These are phyloP conservation scores for Teunomyces atbi DNA, from an alignment of 805 yeast species.

Conservation along the genomic window DNA sequence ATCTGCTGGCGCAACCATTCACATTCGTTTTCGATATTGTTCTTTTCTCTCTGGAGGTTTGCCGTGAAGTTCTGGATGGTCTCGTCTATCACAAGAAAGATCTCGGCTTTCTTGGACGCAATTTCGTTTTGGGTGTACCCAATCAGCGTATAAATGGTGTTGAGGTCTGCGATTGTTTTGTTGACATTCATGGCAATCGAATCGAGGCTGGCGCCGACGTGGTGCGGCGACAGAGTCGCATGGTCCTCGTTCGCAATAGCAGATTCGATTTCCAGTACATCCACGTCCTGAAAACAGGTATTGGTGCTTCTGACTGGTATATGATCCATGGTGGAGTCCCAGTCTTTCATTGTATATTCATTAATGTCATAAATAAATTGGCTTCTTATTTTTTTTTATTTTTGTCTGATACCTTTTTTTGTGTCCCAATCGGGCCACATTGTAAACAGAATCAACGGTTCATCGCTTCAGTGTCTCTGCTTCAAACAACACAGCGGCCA, in stretches of 20 bases:
- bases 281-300: background rate
- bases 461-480: background rate
- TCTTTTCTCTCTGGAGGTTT: constrained; percentile 35
- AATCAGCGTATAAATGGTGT: constrained; percentile 47
- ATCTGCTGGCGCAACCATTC: constrained; percentile 47
- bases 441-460: background rate
- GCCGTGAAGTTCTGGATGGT: constrained; percentile 43
- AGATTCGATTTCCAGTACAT: constrained; percentile 9
- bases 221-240: constrained; percentile 1
- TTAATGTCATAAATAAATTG: background rate
- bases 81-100: constrained; percentile 49
- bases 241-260: constrained; percentile 4
- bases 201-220: constrained; percentile 19
- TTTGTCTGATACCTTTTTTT: constrained; percentile 3
- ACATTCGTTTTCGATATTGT: constrained; percentile 40
- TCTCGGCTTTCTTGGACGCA: constrained; percentile 45
- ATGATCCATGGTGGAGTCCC: background rate
- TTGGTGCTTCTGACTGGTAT: background rate
- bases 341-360: constrained; percentile 4
- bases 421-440: background rate
- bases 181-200: constrained; percentile 33
- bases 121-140: constrained; percentile 56
- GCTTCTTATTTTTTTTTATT: background rate
- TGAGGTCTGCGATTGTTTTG: constrained; percentile 40
- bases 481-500: constrained; percentile 17